phyloP scores from a whole-genome alignment of 225 moss, liverwort and hornwort genomes.

The Neckera pumila region DNA sequence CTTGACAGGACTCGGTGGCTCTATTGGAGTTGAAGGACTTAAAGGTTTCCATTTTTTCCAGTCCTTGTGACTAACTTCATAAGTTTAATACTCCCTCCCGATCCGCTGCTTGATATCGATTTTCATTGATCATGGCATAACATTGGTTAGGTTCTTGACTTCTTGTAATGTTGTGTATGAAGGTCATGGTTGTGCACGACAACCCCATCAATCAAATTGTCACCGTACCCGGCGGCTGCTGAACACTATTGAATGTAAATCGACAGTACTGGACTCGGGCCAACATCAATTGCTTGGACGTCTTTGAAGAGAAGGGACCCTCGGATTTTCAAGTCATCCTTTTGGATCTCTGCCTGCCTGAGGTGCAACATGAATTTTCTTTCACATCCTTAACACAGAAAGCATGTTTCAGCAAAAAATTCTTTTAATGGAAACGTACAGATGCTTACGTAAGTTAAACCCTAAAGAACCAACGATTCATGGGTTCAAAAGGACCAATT shows the following conservation, averaged over 20 bases:
- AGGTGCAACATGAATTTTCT: constrained; percentile 4
- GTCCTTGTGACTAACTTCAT: background rate
- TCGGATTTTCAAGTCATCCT: constrained; percentile 61
- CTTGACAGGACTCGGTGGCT: background rate
- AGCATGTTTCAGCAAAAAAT: background rate
- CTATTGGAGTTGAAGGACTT: constrained; percentile 7
- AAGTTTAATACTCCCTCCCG: background rate
- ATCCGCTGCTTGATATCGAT: background rate
- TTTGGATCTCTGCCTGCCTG: constrained; percentile 84
- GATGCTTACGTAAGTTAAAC: background rate
- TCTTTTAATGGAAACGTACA: background rate
- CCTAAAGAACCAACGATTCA: background rate
- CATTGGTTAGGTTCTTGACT: background rate
- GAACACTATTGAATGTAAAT: constrained; percentile 55
- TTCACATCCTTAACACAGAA: background rate
- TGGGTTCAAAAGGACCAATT: background rate
- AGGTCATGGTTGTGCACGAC: constrained; percentile 93
- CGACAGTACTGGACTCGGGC: constrained; percentile 66
- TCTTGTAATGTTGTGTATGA: background rate
- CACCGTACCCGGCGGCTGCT: constrained; percentile 63
- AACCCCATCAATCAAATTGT: constrained; percentile 81
- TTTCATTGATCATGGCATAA: background rate
- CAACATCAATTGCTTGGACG: constrained; percentile 51
- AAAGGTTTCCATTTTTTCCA: background rate
- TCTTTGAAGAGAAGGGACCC: constrained; percentile 48